These are phyloP conservation scores for Trichophyton equinum DNA, from an alignment of 2,329 filamentous ascomycete species.

Conservation along the genomic window DNA sequence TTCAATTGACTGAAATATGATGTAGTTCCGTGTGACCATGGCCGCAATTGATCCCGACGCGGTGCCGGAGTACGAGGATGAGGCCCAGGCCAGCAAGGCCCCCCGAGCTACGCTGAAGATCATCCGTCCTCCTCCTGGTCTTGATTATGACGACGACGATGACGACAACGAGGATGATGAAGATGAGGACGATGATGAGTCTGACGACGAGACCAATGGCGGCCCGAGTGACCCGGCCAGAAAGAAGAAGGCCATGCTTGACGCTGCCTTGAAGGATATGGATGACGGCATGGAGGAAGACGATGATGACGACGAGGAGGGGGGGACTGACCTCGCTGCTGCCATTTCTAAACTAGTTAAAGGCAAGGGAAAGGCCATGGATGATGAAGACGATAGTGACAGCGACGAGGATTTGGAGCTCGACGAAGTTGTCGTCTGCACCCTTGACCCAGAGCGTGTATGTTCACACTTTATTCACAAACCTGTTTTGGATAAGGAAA, in stretches of 20 bases:
- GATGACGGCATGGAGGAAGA: conserved; percentile 52
- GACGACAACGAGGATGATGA: conserved; percentile 47
- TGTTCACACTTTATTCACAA: conserved; percentile 19
- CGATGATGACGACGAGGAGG: conserved; percentile 44
- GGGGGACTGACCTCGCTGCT: conserved; percentile 54
- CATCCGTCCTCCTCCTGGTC: conserved; percentile 55
- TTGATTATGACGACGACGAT: conserved; percentile 46
- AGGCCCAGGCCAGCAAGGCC: conserved; percentile 47
- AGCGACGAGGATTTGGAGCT: conserved; percentile 51
- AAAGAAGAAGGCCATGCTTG: conserved; percentile 73
- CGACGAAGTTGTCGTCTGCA: conserved; percentile 91
- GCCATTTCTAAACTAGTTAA: conserved; percentile 45
- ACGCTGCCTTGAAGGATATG: conserved; percentile 65
- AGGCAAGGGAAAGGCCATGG: conserved; percentile 57
- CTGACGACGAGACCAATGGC: conserved; percentile 68
- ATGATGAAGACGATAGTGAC: conserved; percentile 50
- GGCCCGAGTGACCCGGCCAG: conserved; percentile 86
- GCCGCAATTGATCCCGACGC: conserved; percentile 89
- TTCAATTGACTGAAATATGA: conserved; percentile 4
- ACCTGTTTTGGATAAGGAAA: neutral
- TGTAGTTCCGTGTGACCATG: conserved; percentile 93
- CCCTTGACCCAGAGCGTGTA: conserved; percentile 85
- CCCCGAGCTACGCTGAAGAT: conserved; percentile 83
- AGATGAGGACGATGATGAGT: conserved; percentile 36
- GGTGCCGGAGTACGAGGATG: conserved; percentile 52